Evolutionary conservation across 2,329 filamentous ascomycete species (phyloP), one percentile per base, ranked within the genome.

Genomic region (Penicillium occitanis): DNA sequence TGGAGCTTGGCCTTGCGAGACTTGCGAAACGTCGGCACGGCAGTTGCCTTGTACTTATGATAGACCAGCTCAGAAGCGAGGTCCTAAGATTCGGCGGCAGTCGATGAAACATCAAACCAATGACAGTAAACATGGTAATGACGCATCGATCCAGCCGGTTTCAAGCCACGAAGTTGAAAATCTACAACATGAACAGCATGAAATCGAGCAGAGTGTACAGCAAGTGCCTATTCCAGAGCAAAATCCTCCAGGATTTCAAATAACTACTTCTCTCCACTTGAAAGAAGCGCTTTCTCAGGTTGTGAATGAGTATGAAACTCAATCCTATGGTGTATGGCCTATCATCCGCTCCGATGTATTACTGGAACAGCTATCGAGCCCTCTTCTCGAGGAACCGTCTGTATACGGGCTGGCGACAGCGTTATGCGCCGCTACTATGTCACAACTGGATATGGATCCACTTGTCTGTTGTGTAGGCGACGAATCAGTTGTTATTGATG

Each of bases 371-470:
- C 8, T 67, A 48, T 10, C 40, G 72, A 46, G 55, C 19, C 33
- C 17, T 5, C 33, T 57, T 5, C 30, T 65, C 5, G 59, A 68
- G 2, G 57, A 65, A 6, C 35, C 59, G 1, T 67, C 63, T 5
- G 61, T 68, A 5, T 67, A 68, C 13, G 72, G 70, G 61, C 66
- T 75, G 35, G 67, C 67, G 5, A 68, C 70, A 22, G 73, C 73
- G 5, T 70, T 76, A 19, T 75, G 72, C 48, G 73, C 73, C 0
- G 73, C 74, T 3, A 75, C 74, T 13, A 75, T 76, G 71, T 72
- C 73, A 7, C 74, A 76, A 51, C 55, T 75, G 46, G 68, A 76
- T 17, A 67, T 76, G 5, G 59, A 64, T 0, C 71, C 73, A 3
- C 25, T 72, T 1, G 37, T n/a, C 1, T 64, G 13, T 53, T 25